Conservation (phyloP, 441 rosid genomes). For the Kokia cookei region DNA sequence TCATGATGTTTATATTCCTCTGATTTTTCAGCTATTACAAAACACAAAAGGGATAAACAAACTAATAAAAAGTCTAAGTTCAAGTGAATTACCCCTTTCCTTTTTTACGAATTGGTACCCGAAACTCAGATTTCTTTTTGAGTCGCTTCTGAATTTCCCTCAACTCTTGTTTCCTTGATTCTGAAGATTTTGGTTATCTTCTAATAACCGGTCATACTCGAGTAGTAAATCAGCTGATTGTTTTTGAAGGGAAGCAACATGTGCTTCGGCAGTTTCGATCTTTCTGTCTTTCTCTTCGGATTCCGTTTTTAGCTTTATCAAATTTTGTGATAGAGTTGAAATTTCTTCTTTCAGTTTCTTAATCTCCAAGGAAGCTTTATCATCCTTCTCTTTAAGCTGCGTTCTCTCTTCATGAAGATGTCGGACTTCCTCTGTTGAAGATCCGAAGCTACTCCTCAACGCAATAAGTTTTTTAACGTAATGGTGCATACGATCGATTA, state of each 20-base stretch:
- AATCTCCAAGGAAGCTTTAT: constrained; percentile 52
- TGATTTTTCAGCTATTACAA: background rate
- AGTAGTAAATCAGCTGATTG: constrained; percentile 80
- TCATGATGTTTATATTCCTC: background rate
- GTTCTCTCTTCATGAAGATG: constrained; percentile 51
- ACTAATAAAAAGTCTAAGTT: constrained; percentile 6
- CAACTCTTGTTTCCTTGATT: constrained; percentile 44
- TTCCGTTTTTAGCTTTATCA: constrained; percentile 59
- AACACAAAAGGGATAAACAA: constrained; percentile 4
- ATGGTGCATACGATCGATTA: constrained; percentile 80
- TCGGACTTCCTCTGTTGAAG: constrained; percentile 71
- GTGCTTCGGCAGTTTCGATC: constrained; percentile 77
- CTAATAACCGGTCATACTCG: constrained; percentile 79
- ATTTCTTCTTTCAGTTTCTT: constrained; percentile 51
- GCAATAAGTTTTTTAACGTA: constrained; percentile 64
- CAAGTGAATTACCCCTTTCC: constrained; percentile 5
- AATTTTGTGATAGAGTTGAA: constrained; percentile 36
- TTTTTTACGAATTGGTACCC: background rate
- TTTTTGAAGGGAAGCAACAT: constrained; percentile 73
- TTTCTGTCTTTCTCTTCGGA: constrained; percentile 61
- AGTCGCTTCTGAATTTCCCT: constrained; percentile 13
- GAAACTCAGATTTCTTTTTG: background rate
- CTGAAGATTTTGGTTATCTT: constrained; percentile 89
- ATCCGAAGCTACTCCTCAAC: constrained; percentile 49
- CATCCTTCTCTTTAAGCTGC: constrained; percentile 64